Conservation (phyloP, 2,329 filamentous ascomycete species). For the Diaporthe sp. region DNA sequence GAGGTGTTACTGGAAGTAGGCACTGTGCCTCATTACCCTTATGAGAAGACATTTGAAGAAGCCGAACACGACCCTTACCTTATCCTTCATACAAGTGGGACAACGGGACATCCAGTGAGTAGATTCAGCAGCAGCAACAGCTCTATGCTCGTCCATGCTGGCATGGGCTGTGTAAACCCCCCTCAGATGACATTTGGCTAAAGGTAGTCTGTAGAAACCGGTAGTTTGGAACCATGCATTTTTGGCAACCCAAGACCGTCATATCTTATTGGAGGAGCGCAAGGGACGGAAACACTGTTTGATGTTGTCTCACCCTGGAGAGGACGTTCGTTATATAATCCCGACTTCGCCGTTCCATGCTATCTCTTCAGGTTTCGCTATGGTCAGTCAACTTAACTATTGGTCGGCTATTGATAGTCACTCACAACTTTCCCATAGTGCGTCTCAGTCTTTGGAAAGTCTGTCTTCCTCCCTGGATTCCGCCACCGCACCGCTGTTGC, state of each 20-base stretch:
- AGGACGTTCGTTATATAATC: conserved; percentile 40
- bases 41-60: conserved; percentile 44
- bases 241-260: conserved; percentile 34
- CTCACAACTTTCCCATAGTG: neutral
- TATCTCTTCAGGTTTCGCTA: conserved; percentile 36
- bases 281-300: conserved; percentile 39
- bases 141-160: neutral
- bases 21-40: conserved; percentile 41
- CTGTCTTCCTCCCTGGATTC: conserved; percentile 42
- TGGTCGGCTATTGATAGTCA: neutral
- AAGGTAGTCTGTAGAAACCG: conserved; percentile 34
- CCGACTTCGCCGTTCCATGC: conserved; percentile 43
- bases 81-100: conserved; percentile 44
- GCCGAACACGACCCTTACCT: conserved; percentile 42
- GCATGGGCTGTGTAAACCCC: neutral
- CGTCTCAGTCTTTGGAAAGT: conserved; percentile 41
- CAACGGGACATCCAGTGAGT: conserved; percentile 43
- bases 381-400: conserved; percentile 30
- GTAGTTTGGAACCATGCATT: conserved; percentile 40
- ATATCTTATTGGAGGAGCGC: conserved; percentile 38
- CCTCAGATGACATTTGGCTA: neutral
- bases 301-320: conserved; percentile 33
- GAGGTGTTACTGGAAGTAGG: conserved; percentile 39
- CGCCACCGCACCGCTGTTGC: conserved; percentile 40
- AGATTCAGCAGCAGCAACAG: neutral